A percentile compares a stretch with the other conserved stretches of the same genome.
Conservation (phyloP, 2,329 filamentous ascomycete species). For the Fusarium tanahbumbuense region DNA sequence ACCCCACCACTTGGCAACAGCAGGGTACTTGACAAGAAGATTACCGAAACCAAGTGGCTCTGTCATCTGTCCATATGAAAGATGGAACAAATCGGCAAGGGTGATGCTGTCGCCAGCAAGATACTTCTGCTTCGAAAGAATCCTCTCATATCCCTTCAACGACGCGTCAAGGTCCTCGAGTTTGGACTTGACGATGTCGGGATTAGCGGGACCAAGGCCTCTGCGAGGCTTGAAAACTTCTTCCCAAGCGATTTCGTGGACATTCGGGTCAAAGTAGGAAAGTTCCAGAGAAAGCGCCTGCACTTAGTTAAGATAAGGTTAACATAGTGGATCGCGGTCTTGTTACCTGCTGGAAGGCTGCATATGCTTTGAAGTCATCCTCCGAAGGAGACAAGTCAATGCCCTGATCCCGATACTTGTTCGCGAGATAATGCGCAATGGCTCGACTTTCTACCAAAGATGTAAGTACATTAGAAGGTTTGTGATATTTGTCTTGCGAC, state of each 20-base stretch:
- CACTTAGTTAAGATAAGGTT: neutral
- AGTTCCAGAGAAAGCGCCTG: neutral
- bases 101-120: neutral
- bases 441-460: neutral
- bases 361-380: neutral
- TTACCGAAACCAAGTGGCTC: neutral
- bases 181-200: neutral
- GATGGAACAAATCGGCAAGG: neutral
- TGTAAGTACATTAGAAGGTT: neutral
- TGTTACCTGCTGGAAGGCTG: neutral
- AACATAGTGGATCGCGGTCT: neutral
- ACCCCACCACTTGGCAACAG: conserved; percentile 1
- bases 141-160: neutral
- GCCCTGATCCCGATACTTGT: neutral
- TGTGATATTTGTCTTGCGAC: rapidly evolving
- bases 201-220: neutral
- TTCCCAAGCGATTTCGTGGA: neutral
- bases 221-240: neutral
- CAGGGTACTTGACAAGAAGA: neutral
- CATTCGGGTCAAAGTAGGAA: neutral
- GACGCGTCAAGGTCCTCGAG: neutral
- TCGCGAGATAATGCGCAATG: neutral
- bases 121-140: neutral
- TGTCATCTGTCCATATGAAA: neutral
- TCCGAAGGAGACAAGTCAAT: neutral